Percentiles rank a stretch among this genome's conserved stretches.
Evolutionary conservation across 2,329 filamentous ascomycete genomes (phyloP).

Genomic region (Blumeria hordei): DNA sequence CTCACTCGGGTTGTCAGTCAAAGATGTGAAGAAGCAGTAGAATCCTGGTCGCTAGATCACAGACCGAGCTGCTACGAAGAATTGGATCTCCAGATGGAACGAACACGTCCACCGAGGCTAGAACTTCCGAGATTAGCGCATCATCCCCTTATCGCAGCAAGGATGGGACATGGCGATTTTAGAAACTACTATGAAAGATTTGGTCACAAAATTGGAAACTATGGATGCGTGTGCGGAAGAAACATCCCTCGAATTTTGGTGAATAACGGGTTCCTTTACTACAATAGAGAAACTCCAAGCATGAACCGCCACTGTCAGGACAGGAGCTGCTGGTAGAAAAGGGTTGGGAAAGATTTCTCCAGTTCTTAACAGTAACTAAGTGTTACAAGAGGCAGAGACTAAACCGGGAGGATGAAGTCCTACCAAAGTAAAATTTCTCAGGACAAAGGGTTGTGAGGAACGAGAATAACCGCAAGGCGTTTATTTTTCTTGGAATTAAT

Average conservation of each 20-base stretch:
- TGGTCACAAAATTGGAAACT: not conserved
- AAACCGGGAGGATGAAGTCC: too few relatives aligned
- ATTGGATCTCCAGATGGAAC: not conserved
- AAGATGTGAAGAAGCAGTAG: not conserved
- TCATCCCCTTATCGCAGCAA: not conserved
- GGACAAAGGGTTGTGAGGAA: too few relatives aligned
- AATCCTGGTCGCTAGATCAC: not conserved
- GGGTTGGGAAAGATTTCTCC: not conserved
- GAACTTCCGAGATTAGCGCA: not conserved
- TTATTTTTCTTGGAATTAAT: too few relatives aligned
- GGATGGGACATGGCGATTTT: not conserved
- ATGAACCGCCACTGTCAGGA: not conserved
- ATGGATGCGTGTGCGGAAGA: not conserved
- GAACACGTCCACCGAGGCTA: not conserved
- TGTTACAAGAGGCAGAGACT: too few relatives aligned
- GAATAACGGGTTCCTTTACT: not conserved
- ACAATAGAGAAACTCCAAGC: not conserved
- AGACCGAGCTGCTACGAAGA: not conserved
- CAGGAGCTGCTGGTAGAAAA: not conserved
- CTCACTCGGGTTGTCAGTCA: not conserved
- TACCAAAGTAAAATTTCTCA: too few relatives aligned
- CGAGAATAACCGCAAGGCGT: too few relatives aligned
- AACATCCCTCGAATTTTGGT: not conserved
- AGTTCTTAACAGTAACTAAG: not conserved
- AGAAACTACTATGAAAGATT: not conserved